Evolutionary conservation across 2,329 filamentous ascomycete genomes (phyloP).

Genomic region (Colletotrichum spinosum): DNA sequence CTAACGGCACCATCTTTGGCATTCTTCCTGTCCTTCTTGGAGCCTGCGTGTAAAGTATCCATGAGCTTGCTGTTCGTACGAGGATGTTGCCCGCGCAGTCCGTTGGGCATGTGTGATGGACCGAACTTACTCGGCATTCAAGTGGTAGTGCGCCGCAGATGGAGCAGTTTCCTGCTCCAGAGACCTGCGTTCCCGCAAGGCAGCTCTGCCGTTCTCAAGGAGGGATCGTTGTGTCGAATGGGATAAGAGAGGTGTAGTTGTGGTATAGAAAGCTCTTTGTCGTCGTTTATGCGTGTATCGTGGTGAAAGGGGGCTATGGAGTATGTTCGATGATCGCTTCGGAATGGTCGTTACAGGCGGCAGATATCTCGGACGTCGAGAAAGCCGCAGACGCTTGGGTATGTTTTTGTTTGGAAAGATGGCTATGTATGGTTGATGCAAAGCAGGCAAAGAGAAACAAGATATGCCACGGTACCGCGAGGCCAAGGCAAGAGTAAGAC

Average conservation of each 20-base stretch:
- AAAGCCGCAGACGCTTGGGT: slow-evolving; percentile 20
- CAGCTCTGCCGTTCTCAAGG: slow-evolving; percentile 29
- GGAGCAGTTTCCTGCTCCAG: slow-evolving; percentile 39
- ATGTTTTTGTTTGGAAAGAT: slow-evolving; percentile 20
- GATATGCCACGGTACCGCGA: slow-evolving; percentile 9
- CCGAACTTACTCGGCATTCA: slow-evolving; percentile 40
- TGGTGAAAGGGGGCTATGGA: slow-evolving; percentile 10
- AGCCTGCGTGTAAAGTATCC: slow-evolving; percentile 43
- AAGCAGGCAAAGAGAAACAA: slow-evolving; percentile 9
- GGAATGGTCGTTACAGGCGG: slow-evolving; percentile 19
- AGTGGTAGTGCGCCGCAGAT: slow-evolving; percentile 38
- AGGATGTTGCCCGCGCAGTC: background rate
- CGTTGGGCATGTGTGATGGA: background rate
- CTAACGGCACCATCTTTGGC: slow-evolving; percentile 65
- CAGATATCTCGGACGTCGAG: slow-evolving; percentile 22
- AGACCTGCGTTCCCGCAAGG: slow-evolving; percentile 36
- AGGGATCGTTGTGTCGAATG: slow-evolving; percentile 3
- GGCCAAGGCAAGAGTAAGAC: background rate
- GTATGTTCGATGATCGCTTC: slow-evolving; percentile 25
- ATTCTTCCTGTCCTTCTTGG: slow-evolving; percentile 67
- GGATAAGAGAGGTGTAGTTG: background rate
- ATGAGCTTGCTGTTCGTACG: slow-evolving; percentile 7
- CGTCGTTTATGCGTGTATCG: slow-evolving; percentile 17
- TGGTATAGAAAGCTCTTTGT: slow-evolving; percentile 6
- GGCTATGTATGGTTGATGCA: slow-evolving; percentile 13